These are phyloP conservation scores for Mortierella sp. DNA, from an alignment of 371 early-diverging fungal species.

Conservation along the genomic window DNA sequence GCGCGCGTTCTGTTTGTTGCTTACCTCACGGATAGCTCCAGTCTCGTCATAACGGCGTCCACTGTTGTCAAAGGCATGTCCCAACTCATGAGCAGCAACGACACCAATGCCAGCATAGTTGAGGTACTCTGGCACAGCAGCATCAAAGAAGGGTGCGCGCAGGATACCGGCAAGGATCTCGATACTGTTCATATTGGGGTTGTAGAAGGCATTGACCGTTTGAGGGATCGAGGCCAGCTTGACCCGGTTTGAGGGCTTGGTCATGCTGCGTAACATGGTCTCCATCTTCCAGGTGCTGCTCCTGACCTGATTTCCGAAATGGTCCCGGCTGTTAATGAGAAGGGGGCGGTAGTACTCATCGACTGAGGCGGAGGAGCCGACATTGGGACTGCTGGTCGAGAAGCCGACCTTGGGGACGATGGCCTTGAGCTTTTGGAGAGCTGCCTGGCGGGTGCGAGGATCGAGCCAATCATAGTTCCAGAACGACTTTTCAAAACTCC, in stretches of 20 bases:
- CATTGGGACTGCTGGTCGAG: conserved; percentile 26
- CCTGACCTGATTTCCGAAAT: conserved; percentile 43
- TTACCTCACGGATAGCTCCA: conserved; percentile 24
- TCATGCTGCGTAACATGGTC: conserved; percentile 10
- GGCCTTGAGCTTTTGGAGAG: conserved; percentile 36
- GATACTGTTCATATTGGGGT: conserved; percentile 33
- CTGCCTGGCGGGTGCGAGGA: conserved; percentile 18
- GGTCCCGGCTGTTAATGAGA: conserved; percentile 14
- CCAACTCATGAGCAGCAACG: conserved; percentile 39
- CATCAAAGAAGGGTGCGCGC: conserved; percentile 33
- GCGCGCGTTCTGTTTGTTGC: neutral
- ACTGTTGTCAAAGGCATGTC: conserved; percentile 31
- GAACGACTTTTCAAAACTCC: conserved; percentile 31
- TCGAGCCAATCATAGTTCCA: conserved; percentile 44
- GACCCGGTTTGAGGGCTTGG: conserved; percentile 9
- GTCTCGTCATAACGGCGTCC: conserved; percentile 33
- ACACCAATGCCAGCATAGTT: conserved; percentile 40
- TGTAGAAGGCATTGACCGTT: conserved; percentile 40
- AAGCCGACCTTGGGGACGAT: conserved; percentile 28
- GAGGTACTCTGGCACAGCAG: conserved; percentile 35
- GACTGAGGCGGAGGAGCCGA: conserved; percentile 11
- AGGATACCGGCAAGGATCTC: conserved; percentile 44
- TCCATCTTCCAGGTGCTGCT: conserved; percentile 21
- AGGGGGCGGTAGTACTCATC: conserved; percentile 18
- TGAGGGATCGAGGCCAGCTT: conserved; percentile 28